Evolutionary conservation across 768 basidiomycete genomes (phyloP), one percentile per base, ranked within the genome.

Genomic region (Astraeus odoratus): DNA sequence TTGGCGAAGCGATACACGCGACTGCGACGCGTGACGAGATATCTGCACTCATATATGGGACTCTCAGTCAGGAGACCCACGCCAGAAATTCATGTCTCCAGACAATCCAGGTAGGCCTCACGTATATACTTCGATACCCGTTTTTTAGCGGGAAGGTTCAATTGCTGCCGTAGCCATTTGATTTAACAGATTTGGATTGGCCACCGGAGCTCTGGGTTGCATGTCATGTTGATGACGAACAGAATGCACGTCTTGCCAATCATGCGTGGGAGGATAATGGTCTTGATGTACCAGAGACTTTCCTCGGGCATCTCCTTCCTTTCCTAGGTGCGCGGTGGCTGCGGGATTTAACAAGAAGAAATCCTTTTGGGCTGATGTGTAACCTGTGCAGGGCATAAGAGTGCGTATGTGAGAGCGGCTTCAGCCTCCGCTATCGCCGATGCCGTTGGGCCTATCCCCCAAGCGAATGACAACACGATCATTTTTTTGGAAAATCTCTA

Each of bases 251-350:
- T 40, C 68, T 97, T 31, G 93, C 94, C 13, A 67, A 69, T 19
- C 80, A 83, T 50, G 66, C 89, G 8, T 98, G 94, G 94, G 95
- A 96, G 44, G 96, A 97, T 51, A 98, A 98, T 51, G 94, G 90
- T 4, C 63, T 97, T 29, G 91, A 96, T 55, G 78, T 94, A 8
- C 78, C 86, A 0, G 88, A 91, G 51, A 61, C 61, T 5, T 80
- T 52, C 19, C 61, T 90, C 0, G 57, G 62, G 1, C 71, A 72
- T 36, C 67, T 98, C 10, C 57, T 87, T 9, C 60, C 59, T 0
- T 88, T 80, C 55, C 72, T 97, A 15, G 84, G 93, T 90, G 59
- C 37, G 74, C 16, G 10, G n/a, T 2, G 40, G 37, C n/a, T n/a
- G n/a, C n/a, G n/a, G n/a, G n/a, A n/a, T n/a, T n/a, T n/a, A n/a